Base-by-base conservation (phyloP, 345 rosid species). In the Rhodamnia rubescens region DNA sequence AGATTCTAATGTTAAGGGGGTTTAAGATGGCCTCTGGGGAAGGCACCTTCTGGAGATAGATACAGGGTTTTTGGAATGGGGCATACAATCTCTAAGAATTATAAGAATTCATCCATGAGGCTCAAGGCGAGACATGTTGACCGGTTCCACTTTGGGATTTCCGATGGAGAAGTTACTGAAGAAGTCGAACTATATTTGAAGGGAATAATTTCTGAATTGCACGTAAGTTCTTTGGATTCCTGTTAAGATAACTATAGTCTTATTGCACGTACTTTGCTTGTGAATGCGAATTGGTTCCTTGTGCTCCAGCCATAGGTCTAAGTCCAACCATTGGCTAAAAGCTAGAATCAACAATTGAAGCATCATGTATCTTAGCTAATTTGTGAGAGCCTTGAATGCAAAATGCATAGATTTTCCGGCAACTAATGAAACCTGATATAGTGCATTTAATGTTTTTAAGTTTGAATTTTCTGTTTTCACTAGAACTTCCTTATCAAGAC, bases 1-100 rank as follows among this genome's bases (percentile, higher is more conserved):
- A 85, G 97, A 95, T 90, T 88, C 93, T 24, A 89, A 88, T 74
- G 92, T 89, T 87, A 94, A 93, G 88, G 97, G 47, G 96, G 98
- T 61, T 85, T 95, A 86, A 91, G 94, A 86, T 95, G 97, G 98
- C 91, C 93, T 20, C 11, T 91, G 50, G 92, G 90, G 82, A 91
- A 88, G 90, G 26, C 86, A 84, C 84, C 87, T 54, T 89, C 92
- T 10, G 91, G 89, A 14, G 82, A 91, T 81, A 90, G 94, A 87
- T 95, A 85, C 83, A 82, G 49, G 26, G 89, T 92, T 6, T 44
- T 90, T 86, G 95, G 90, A 57, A 91, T 86, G 75, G 89, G 92
- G 91, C 95, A 93, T 86, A 90, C 92, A 8, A 69, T 36, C 47
- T 47, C 89, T 57, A 91, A 87, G 78, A n/a, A 84, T 85, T 94